phyloP scores from a whole-genome alignment of 768 basidiomycete genomes.

The Lentinus tigrinus region DNA sequence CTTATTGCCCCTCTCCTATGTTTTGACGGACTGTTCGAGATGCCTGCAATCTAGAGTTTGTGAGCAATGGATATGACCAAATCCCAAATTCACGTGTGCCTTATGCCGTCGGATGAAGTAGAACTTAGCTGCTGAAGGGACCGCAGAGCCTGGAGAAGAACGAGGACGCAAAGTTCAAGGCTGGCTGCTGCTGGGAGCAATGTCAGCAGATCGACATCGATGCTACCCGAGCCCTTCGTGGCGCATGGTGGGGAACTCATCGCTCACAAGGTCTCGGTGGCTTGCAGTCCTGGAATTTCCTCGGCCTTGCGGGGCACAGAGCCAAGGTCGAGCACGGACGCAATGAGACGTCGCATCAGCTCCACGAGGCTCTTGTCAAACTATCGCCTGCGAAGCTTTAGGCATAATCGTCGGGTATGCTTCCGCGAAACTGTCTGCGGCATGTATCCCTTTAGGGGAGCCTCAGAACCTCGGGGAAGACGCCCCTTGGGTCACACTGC shows the following conservation, averaged over 20 bases:
- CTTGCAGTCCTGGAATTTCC: not conserved
- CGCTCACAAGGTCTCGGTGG: not conserved
- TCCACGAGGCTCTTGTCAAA: conserved; percentile 7
- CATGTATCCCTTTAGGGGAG: not conserved
- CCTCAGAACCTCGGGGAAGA: not conserved
- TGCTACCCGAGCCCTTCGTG: not conserved
- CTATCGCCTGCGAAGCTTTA: conserved; percentile 17
- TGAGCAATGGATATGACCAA: conserved; percentile 6
- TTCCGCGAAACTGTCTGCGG: conserved; percentile 13
- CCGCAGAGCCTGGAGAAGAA: not conserved
- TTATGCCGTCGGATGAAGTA: not conserved
- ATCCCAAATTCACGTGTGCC: not conserved
- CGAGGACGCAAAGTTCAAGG: not conserved
- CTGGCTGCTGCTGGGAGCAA: not conserved
- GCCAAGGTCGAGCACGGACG: not conserved
- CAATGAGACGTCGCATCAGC: conserved; percentile 4
- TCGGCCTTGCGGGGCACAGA: not conserved
- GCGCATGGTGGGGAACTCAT: not conserved
- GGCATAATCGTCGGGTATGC: conserved; percentile 11
- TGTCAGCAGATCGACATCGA: not conserved
- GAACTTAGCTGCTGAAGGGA: not conserved
- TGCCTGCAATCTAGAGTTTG: conserved; percentile 14
- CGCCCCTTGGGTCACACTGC: conserved; percentile 5
- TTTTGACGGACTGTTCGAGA: conserved; percentile 6
- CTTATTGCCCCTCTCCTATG: conserved; percentile 15